Percentiles rank a stretch among this genome's conserved stretches.
Evolutionary conservation across 169 alveolate genomes (phyloP).

Genomic region (Eimeria tenella): DNA sequence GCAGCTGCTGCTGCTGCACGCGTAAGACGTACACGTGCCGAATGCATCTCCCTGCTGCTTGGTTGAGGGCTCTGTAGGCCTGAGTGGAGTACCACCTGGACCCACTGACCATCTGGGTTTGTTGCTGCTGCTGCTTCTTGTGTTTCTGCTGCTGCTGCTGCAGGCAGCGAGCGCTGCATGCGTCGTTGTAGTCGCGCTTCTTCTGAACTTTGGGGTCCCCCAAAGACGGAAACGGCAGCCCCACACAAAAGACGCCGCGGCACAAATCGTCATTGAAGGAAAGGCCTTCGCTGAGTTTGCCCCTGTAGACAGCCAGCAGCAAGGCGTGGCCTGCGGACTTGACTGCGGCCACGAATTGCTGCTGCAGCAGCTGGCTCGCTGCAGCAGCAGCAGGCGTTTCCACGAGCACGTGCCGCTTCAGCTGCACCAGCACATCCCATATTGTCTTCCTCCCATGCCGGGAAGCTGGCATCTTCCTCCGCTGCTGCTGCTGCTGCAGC

Average conservation of each 20-base stretch:
- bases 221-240: constrained; percentile 94
- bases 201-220: constrained; percentile 86
- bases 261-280: constrained; percentile 94
- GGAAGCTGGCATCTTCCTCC: background rate
- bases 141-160: constrained; percentile 49
- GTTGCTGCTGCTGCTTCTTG: background rate
- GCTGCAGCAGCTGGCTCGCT: background rate
- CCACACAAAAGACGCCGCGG: constrained; percentile 94
- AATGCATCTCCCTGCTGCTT: constrained; percentile 92
- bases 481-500: constrained; percentile 67
- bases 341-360: constrained; percentile 16
- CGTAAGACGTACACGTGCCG: constrained; percentile 82
- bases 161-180: background rate
- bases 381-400: background rate
- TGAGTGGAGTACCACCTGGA: constrained; percentile 88
- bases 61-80: constrained; percentile 90
- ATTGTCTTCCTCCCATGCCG: constrained; percentile 1
- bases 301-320: constrained; percentile 95
- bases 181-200: constrained; percentile 50
- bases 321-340: constrained; percentile 87
- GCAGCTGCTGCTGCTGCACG: background rate
- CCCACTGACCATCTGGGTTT: constrained; percentile 73
- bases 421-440: constrained; percentile 2
- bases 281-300: constrained; percentile 97
- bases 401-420: background rate